These are phyloP conservation scores for Saccharomycopsis hybrid DNA, from an alignment of 1,139 yeast genomes.

Conservation along the genomic window DNA sequence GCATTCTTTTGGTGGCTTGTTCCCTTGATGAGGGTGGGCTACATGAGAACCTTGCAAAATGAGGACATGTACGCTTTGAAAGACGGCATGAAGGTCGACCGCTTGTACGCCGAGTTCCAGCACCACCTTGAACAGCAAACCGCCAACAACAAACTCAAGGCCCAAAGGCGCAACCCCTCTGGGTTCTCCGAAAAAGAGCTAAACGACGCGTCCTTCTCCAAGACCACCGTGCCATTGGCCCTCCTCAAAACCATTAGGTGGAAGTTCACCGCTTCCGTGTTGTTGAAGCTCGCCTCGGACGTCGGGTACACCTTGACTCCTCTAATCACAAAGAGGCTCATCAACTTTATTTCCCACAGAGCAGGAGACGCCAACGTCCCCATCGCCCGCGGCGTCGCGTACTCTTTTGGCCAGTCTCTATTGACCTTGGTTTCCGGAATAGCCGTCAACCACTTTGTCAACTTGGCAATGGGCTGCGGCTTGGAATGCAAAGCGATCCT, in stretches of 20 bases:
- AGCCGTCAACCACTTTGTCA: conserved; percentile 34
- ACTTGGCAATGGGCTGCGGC: conserved; percentile 35
- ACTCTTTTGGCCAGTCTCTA: conserved; percentile 31
- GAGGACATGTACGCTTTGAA: conserved; percentile 39
- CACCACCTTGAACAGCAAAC: conserved; percentile 27
- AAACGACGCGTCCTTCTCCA: conserved; percentile 3
- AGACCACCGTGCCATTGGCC: conserved; percentile 21
- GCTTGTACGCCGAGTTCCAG: conserved; percentile 33
- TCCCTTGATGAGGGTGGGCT: conserved; percentile 44
- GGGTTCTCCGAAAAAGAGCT: conserved; percentile 21
- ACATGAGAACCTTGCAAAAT: conserved; percentile 42
- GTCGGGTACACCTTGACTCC: conserved; percentile 30
- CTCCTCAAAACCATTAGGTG: conserved; percentile 33
- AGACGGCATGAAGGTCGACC: conserved; percentile 35
- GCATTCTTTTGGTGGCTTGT: conserved; percentile 45
- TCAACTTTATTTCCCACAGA: conserved; percentile 35
- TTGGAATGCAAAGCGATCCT: conserved; percentile 39
- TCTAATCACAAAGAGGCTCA: conserved; percentile 37
- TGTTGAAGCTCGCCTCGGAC: conserved; percentile 23
- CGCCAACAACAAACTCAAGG: conserved; percentile 26
- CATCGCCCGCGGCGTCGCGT: conserved; percentile 37
- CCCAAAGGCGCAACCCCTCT: conserved; percentile 24
- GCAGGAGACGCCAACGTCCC: conserved; percentile 22
- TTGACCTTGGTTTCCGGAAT: conserved; percentile 29
- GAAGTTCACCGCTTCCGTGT: conserved; percentile 29